A percentile compares a stretch with the other conserved stretches of the same genome.
phyloP scores from a whole-genome alignment of 768 basidiomycete species.

The Cystobasidium ongulense region DNA sequence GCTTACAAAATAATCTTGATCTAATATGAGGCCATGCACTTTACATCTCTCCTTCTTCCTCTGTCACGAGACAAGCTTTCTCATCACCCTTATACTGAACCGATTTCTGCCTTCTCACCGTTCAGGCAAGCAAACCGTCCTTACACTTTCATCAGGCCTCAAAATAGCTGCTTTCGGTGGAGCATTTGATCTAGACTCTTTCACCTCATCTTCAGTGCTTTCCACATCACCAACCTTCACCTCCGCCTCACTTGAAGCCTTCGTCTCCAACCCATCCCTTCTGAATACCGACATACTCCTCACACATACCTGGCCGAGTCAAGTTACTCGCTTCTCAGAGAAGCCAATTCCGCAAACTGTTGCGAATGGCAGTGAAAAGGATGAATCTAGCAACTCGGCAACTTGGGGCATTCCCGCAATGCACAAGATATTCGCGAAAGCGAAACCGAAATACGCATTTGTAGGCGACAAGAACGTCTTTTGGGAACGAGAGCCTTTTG shows the following conservation, averaged over 20 bases:
- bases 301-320: constrained; percentile 66
- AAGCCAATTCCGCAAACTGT: constrained; percentile 51
- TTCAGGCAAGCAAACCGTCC: constrained; percentile 32
- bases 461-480: constrained; percentile 63
- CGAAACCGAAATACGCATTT: constrained; percentile 82
- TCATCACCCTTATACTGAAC: neutral
- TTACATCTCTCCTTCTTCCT: neutral
- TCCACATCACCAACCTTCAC: constrained; percentile 28
- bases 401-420: constrained; percentile 45
- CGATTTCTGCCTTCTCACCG: neutral
- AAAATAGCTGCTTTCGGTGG: constrained; percentile 40
- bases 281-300: constrained; percentile 65
- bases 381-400: constrained; percentile 60
- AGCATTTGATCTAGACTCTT: constrained; percentile 56
- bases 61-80: neutral
- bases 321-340: constrained; percentile 58
- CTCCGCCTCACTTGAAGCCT: constrained; percentile 30
- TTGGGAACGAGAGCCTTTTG: constrained; percentile 91
- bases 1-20: constrained; percentile 33
- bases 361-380: constrained; percentile 48
- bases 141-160: constrained; percentile 40
- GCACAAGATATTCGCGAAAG: constrained; percentile 44
- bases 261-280: constrained; percentile 48
- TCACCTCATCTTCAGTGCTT: constrained; percentile 49
- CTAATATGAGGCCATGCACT: constrained; percentile 32